A percentile compares a stretch with the other conserved stretches of the same genome.
These are phyloP conservation scores for Cladophialophora exuberans DNA, from an alignment of 2,329 filamentous ascomycete genomes.

Conservation along the genomic window DNA sequence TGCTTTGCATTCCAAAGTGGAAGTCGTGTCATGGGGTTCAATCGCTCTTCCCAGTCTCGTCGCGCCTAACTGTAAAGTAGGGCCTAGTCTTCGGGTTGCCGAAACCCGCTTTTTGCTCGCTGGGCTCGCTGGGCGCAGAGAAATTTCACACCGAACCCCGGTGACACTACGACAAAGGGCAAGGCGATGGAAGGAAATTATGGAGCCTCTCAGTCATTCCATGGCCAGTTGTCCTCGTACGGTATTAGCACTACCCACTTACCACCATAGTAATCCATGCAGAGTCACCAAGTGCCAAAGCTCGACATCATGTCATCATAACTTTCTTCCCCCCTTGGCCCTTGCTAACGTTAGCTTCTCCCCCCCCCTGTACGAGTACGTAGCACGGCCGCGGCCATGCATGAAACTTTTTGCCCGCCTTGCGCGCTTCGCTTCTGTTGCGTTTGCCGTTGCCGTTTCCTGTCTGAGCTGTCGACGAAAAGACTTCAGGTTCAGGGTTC, in stretches of 20 bases:
- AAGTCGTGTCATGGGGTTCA: slow-evolving; percentile 7
- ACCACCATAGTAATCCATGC: slow-evolving; percentile 14
- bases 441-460: not conserved
- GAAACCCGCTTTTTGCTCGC: not conserved
- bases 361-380: slow-evolving; percentile 13
- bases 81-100: not conserved
- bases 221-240: slow-evolving; percentile 10
- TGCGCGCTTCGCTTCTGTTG: not conserved
- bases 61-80: slow-evolving; percentile 8
- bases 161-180: not conserved
- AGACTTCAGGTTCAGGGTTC: not conserved
- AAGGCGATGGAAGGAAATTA: slow-evolving; percentile 8
- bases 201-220: not conserved
- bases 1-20: slow-evolving; percentile 8
- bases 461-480: not conserved
- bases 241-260: slow-evolving; percentile 3
- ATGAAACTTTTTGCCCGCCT: slow-evolving; percentile 17
- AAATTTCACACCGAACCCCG: slow-evolving; percentile 3
- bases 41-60: slow-evolving; percentile 6
- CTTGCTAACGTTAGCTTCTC: slow-evolving; percentile 7
- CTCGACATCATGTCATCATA: slow-evolving; percentile 18
- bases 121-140: not conserved
- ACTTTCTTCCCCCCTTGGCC: slow-evolving; percentile 1
- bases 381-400: slow-evolving; percentile 2
- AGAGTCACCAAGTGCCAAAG: slow-evolving; percentile 9